Base-by-base conservation (phyloP, 2,329 filamentous ascomycete species). In the Tolypocladium ovalisporum region DNA sequence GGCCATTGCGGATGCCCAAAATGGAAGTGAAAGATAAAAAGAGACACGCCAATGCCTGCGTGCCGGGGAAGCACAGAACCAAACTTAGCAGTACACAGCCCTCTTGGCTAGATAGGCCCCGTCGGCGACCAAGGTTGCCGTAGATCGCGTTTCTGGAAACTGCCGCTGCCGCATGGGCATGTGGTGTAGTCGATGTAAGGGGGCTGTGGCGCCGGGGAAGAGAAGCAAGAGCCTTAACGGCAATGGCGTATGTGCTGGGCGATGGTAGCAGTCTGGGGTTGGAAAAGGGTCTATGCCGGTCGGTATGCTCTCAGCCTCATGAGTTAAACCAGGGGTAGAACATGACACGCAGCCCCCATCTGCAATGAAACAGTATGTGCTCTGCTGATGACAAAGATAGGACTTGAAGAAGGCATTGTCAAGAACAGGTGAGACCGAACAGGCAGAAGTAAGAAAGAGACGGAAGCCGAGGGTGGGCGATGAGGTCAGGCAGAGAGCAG, bases 71-170 rank as follows among this genome's bases (percentile, higher is more conserved):
- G 59, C 63, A 66, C 66, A 61, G 64, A 63, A 66, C 69, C 73
- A 74, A 74, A 75, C 69, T 75, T 75, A 71, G 72, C 70, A 73
- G 69, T 67, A 72, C 75, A 77, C 76, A 77, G 75, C 75, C 75
- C 62, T 60, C 62, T 59, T 64, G 63, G 72, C 70, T 71, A 68
- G 68, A 70, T 58, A 62, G 58, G 56, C 60, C 56, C 57, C 2
- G 60, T 62, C 59, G 64, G 61, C 62, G 58, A 55, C 54, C 55
- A 49, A 40, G 65, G 65, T 62, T 62, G 59, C 65, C 67, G 63
- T 65, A 65, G 65, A 65, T 66, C 62, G 66, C 64, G 64, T 62
- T 67, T 64, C 66, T 66, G 61, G 65, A 65, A 67, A 66, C 64
- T 66, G 68, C 63, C 62, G 61, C 67, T 63, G 19, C 47, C 47